Conservation (phyloP, 495 filamentous ascomycete species). For the Penicillium bialowiezense region DNA sequence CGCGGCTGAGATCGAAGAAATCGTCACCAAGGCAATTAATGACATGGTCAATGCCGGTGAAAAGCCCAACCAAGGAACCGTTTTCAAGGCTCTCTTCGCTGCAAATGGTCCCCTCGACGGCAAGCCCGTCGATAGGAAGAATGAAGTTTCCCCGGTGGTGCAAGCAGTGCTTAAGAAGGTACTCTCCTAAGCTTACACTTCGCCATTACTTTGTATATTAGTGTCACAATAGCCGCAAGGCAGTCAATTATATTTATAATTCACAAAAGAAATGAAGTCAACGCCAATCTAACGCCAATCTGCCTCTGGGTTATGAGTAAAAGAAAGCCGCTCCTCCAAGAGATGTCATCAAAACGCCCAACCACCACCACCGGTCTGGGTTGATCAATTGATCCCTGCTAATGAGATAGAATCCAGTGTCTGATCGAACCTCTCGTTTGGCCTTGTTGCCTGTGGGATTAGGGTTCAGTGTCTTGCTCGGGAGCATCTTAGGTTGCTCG, state of each 20-base stretch:
- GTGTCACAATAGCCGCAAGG: conserved; percentile 17
- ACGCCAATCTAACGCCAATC: neutral
- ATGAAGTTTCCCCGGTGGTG: conserved; percentile 45
- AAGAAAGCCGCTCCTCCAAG: conserved; percentile 48
- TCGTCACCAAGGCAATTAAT: conserved; percentile 42
- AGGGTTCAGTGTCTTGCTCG: conserved; percentile 66
- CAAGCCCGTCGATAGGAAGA: conserved; percentile 48
- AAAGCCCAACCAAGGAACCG: conserved; percentile 41
- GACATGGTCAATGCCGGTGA: conserved; percentile 39
- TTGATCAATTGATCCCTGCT: conserved; percentile 48
- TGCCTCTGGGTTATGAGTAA: conserved; percentile 22
- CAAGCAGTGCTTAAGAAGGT: conserved; percentile 28
- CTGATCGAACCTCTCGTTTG: conserved; percentile 17
- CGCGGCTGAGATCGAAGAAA: conserved; percentile 46
- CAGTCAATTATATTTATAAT: conserved; percentile 6
- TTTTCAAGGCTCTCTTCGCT: conserved; percentile 49
- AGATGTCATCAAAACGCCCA: conserved; percentile 65
- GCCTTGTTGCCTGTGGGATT: conserved; percentile 22
- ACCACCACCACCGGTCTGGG: conserved; percentile 65
- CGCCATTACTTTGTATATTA: conserved; percentile 13
- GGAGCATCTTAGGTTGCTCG: conserved; percentile 71
- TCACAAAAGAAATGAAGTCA: conserved; percentile 2
- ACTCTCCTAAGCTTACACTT: conserved; percentile 18
- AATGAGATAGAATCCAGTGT: conserved; percentile 21
- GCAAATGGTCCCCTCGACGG: conserved; percentile 48